These are phyloP conservation scores for Pichia sp. DNA, from an alignment of 1,139 yeast genomes.

Conservation along the genomic window DNA sequence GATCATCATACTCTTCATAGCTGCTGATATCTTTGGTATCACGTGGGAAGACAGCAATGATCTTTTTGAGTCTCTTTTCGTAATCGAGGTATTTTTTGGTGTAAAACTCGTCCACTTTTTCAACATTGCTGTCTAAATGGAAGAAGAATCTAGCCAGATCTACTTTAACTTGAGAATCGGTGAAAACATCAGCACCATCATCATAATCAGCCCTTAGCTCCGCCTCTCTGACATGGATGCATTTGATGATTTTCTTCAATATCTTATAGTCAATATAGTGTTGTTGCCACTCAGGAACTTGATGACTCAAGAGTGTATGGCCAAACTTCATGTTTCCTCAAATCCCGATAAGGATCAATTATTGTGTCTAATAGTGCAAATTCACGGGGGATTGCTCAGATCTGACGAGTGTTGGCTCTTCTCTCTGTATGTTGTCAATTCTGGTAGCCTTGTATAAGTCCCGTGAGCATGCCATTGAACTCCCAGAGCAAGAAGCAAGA, in stretches of 20 bases:
- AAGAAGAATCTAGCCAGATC: conserved; percentile 63
- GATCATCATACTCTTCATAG: conserved; percentile 72
- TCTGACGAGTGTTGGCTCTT: too few relatives aligned
- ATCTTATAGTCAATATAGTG: conserved; percentile 82
- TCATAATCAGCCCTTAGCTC: conserved; percentile 19
- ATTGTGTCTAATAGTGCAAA: too few relatives aligned
- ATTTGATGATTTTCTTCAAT: conserved; percentile 73
- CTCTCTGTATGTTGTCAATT: too few relatives aligned
- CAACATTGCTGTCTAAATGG: conserved; percentile 74
- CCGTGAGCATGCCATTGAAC: too few relatives aligned
- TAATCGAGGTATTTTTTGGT: conserved; percentile 68
- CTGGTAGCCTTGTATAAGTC: too few relatives aligned
- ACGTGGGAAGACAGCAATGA: conserved; percentile 27
- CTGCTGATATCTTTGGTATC: conserved; percentile 27
- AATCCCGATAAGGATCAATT: too few relatives aligned
- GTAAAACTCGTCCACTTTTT: conserved; percentile 74
- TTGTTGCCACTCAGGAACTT: conserved; percentile 86
- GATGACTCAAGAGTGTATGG: conserved; percentile 71
- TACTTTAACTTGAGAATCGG: conserved; percentile 34
- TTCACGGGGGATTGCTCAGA: too few relatives aligned
- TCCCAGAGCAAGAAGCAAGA: too few relatives aligned
- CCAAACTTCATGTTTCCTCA: conserved; percentile 82
- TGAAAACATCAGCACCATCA: conserved; percentile 23
- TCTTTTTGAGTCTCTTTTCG: conserved; percentile 53
- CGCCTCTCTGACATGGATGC: conserved; percentile 30